phyloP scores from a whole-genome alignment of 306 rosid genomes.

The Dryas octopetala region DNA sequence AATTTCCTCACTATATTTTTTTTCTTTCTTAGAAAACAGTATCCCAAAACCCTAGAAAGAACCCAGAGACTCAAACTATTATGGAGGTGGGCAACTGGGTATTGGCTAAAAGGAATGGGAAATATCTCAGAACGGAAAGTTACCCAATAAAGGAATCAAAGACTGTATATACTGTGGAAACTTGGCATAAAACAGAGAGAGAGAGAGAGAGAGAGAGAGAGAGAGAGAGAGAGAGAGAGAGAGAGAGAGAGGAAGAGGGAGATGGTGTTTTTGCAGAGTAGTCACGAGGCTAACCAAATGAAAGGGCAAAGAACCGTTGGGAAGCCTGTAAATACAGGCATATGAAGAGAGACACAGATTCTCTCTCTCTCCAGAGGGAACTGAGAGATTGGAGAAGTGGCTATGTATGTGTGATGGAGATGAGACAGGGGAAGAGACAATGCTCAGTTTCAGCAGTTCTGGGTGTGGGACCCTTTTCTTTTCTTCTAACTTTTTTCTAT shows the following conservation, averaged over 20 bases:
- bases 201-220: background rate
- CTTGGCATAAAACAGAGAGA: background rate
- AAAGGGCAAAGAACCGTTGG: conserved; percentile 43
- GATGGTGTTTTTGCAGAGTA: conserved; percentile 5
- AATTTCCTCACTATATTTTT: background rate
- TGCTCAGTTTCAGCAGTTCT: conserved; percentile 51
- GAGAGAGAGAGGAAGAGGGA: conserved; percentile 3
- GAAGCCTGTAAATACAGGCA: conserved; percentile 36
- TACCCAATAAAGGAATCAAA: conserved; percentile 22
- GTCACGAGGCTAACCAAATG: conserved; percentile 52
- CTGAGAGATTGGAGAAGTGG: conserved; percentile 4
- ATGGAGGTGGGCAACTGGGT: conserved; percentile 5
- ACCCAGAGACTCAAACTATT: conserved; percentile 2
- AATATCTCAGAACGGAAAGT: conserved; percentile 30
- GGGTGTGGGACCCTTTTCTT: conserved; percentile 46
- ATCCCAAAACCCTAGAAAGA: conserved; percentile 28
- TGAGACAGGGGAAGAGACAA: conserved; percentile 74
- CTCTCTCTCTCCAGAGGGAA: background rate
- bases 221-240: conserved; percentile 10
- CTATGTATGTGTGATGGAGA: conserved; percentile 22
- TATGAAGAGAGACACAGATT: conserved; percentile 18
- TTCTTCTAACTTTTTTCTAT: background rate
- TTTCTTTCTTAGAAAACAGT: conserved; percentile 2
- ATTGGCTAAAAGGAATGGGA: background rate
- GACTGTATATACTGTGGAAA: conserved; percentile 2